Percentiles rank a stretch among this genome's conserved stretches.
Conservation (phyloP, 495 filamentous ascomycete species). For the Talaromyces liani region DNA sequence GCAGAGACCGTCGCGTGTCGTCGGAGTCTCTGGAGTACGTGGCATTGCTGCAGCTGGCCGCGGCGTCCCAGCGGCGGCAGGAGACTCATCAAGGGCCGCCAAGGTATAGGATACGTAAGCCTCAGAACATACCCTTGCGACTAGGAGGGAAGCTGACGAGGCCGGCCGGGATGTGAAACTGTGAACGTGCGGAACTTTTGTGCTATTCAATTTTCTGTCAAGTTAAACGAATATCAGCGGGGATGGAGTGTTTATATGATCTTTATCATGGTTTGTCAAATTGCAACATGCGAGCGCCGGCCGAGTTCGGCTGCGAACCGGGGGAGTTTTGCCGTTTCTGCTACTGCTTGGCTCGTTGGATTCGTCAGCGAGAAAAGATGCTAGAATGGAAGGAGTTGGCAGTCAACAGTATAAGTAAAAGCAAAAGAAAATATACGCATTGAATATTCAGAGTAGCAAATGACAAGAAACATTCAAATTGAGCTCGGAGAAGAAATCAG, state of each 20-base stretch:
- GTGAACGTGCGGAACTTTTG: no score
- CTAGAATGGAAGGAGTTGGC: background rate
- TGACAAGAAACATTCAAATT: background rate
- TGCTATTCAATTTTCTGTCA: no score
- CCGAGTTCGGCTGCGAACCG: background rate
- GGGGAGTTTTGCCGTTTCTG: background rate
- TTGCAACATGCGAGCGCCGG: background rate
- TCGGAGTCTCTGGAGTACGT: constrained; percentile 1
- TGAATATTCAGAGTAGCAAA: background rate
- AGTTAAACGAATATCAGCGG: no score
- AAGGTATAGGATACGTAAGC: background rate
- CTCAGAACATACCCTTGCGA: background rate
- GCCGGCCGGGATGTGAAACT: background rate
- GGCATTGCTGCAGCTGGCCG: constrained; percentile 5
- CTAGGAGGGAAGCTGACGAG: background rate
- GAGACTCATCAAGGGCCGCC: constrained; percentile 7
- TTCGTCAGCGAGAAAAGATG: background rate
- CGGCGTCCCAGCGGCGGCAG: constrained; percentile 8
- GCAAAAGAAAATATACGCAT: background rate
- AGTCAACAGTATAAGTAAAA: background rate
- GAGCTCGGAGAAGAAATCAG: background rate
- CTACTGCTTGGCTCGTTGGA: background rate
- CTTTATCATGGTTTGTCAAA: background rate
- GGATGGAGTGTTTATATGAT: background rate
- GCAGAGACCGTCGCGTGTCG: background rate